A percentile compares a stretch with the other conserved stretches of the same genome.
phyloP scores from a whole-genome alignment of 2,329 filamentous ascomycete genomes.

The Intubia oerlemansii region DNA sequence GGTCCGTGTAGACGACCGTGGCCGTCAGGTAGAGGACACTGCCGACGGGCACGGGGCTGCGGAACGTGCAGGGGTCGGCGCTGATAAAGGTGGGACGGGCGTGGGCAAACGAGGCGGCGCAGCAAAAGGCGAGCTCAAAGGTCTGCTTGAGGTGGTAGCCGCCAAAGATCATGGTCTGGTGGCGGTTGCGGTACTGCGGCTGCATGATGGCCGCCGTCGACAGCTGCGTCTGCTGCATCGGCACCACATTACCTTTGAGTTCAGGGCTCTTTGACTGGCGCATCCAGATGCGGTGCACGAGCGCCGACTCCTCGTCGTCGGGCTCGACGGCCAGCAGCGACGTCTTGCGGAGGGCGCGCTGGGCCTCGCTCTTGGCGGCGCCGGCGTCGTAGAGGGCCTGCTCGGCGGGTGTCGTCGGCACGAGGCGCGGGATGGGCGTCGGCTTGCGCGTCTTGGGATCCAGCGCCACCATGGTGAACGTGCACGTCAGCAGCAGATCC shows the following conservation, averaged over 20 bases:
- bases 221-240: conserved; percentile 36
- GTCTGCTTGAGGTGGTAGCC: conserved; percentile 55
- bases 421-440: conserved; percentile 33
- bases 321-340: conserved; percentile 42
- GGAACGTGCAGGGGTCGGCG: conserved; percentile 51
- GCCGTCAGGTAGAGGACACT: conserved; percentile 55
- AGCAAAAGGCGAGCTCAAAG: conserved; percentile 58
- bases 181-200: conserved; percentile 29
- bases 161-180: conserved; percentile 63
- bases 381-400: conserved; percentile 29
- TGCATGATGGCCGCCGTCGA: conserved; percentile 52
- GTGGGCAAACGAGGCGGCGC: conserved; percentile 15
- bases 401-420: conserved; percentile 41
- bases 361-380: conserved; percentile 19
- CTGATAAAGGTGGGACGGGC: conserved; percentile 5
- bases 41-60: conserved; percentile 55
- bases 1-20: conserved; percentile 51
- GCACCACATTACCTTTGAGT: conserved; percentile 25
- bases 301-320: conserved; percentile 46
- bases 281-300: conserved; percentile 57
- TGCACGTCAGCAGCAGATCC: conserved; percentile 23
- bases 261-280: conserved; percentile 26
- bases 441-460: conserved; percentile 46
- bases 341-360: conserved; percentile 27
- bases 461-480: conserved; percentile 59